Percentiles rank a stretch among this genome's conserved stretches.
These are phyloP conservation scores for Calonectria leucothoes DNA, from an alignment of 2,329 filamentous ascomycete genomes.

Conservation along the genomic window DNA sequence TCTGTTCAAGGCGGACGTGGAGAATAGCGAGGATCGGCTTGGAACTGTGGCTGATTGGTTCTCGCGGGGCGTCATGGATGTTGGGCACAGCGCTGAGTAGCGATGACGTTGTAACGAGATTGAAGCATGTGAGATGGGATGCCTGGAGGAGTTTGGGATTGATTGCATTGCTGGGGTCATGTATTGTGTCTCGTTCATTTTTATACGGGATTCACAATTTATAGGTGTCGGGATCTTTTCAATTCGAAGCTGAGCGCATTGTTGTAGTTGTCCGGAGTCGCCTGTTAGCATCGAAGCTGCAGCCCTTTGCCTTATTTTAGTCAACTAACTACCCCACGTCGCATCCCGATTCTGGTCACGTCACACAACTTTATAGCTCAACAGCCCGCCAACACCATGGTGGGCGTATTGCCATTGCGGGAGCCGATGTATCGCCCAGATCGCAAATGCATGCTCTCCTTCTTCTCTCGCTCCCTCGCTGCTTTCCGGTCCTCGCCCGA, in stretches of 20 bases:
- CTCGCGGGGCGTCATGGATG: conserved; percentile 88
- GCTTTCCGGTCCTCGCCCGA: conserved; percentile 57
- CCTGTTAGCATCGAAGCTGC: not conserved
- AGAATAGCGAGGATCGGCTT: conserved; percentile 83
- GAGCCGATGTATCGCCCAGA: conserved; percentile 33
- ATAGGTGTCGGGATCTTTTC: conserved; percentile 17
- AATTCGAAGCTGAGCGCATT: conserved; percentile 20
- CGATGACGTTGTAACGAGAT: conserved; percentile 13
- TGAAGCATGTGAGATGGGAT: conserved; percentile 13
- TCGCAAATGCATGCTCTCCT: conserved; percentile 48
- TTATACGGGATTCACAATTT: conserved; percentile 11
- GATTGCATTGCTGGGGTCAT: conserved; percentile 14
- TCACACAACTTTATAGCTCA: conserved; percentile 10
- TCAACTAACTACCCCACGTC: conserved; percentile 31
- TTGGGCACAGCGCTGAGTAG: conserved; percentile 52
- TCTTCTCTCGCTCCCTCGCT: conserved; percentile 58
- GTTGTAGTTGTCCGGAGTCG: not conserved
- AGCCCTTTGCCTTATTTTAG: not conserved
- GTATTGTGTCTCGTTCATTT: not conserved
- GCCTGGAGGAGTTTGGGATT: conserved; percentile 35
- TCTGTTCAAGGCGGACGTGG: conserved; percentile 84
- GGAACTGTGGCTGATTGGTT: conserved; percentile 96
- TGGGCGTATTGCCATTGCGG: not conserved
- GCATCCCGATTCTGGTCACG: not conserved
- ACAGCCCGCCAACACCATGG: not conserved